These are phyloP conservation scores for Hymenoscyphus albidus DNA, from an alignment of 2,329 filamentous ascomycete genomes.

Conservation along the genomic window DNA sequence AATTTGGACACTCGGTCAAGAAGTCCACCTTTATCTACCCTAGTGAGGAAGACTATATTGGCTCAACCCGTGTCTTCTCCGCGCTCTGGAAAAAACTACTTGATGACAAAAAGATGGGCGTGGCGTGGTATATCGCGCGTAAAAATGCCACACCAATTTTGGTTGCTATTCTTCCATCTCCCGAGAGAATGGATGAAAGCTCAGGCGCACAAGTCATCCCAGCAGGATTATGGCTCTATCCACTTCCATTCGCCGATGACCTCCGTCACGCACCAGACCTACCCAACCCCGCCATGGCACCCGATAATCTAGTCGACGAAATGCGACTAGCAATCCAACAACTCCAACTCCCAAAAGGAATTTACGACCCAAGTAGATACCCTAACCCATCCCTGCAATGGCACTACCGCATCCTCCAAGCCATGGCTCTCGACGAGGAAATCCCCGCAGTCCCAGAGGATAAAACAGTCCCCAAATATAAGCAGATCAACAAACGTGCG, in stretches of 20 bases:
- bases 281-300: constrained; percentile 50
- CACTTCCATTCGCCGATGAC: constrained; percentile 86
- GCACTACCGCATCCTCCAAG: constrained; percentile 94
- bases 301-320: constrained; percentile 69
- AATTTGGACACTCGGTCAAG: constrained; percentile 79
- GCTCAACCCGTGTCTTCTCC: constrained; percentile 88
- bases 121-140: constrained; percentile 87
- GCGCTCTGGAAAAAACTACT: constrained; percentile 85
- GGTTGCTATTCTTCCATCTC: constrained; percentile 76
- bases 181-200: constrained; percentile 59
- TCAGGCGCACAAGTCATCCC: constrained; percentile 68
- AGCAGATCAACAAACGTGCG: constrained; percentile 83
- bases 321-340: constrained; percentile 80
- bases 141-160: constrained; percentile 75
- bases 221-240: constrained; percentile 82
- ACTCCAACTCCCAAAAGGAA: constrained; percentile 73
- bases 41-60: constrained; percentile 82
- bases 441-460: constrained; percentile 69
- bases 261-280: constrained; percentile 69
- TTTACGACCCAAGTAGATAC: constrained; percentile 82
- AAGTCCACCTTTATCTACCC: constrained; percentile 93
- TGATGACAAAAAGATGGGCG: constrained; percentile 71
- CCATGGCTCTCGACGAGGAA: constrained; percentile 87
- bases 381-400: constrained; percentile 92
- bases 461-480: constrained; percentile 77